Evolutionary conservation across 2,329 filamentous ascomycete species (phyloP).

Genomic region (Cladobotryum protrusum): DNA sequence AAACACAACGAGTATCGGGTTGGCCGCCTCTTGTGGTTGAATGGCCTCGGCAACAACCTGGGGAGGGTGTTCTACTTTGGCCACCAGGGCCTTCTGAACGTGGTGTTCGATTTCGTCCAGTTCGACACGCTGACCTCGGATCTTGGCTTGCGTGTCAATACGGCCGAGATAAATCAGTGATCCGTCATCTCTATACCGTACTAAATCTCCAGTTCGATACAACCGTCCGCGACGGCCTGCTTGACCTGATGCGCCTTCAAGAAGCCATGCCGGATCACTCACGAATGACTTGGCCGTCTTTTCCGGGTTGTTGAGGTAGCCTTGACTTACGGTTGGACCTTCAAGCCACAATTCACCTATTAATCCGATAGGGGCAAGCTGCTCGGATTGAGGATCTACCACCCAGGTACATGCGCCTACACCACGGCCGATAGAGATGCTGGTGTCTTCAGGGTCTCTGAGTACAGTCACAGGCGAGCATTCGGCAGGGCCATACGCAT

Average conservation of each 20-base stretch:
- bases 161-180: slow-evolving; percentile 41
- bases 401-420: background rate
- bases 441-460: background rate
- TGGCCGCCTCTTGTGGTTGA: too few species aligned
- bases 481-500: background rate
- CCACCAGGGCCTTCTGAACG: background rate
- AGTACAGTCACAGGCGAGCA: background rate
- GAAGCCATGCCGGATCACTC: background rate
- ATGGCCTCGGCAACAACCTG: too few species aligned
- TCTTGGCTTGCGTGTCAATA: slow-evolving; percentile 52
- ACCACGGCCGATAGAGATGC: background rate
- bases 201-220: slow-evolving; percentile 38
- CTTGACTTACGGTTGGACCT: background rate
- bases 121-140: slow-evolving; percentile 51
- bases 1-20: too few species aligned
- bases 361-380: background rate
- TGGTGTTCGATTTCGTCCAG: slow-evolving; percentile 18
- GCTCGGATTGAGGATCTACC: background rate
- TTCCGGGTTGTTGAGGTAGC: background rate
- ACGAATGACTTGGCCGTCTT: background rate
- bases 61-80: too few species aligned
- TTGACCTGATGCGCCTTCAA: too few species aligned
- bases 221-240: too few species aligned
- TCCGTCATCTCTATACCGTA: slow-evolving; percentile 34
- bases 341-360: background rate